Evolutionary conservation across 257 asterid species (phyloP).

Genomic region (Jasminum sambac): DNA sequence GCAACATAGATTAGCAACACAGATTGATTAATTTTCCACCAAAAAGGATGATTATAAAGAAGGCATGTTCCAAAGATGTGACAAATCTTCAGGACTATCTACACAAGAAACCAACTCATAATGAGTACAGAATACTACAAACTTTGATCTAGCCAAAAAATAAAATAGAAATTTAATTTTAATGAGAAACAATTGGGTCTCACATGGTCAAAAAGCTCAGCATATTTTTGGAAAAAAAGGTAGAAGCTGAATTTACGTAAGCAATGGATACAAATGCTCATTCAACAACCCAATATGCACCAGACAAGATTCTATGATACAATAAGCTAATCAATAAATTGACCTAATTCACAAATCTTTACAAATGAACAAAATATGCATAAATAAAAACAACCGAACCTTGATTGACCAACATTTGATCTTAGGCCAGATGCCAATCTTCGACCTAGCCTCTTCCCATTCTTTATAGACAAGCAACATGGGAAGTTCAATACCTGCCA

Average conservation of each 20-base stretch:
- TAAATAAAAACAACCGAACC: neutral
- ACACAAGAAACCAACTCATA: neutral
- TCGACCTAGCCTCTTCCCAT: neutral
- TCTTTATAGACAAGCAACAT: neutral
- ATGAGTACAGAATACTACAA: neutral
- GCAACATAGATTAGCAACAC: conserved; percentile 1
- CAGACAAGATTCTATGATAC: neutral
- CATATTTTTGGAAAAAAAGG: neutral
- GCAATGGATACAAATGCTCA: conserved; percentile 6
- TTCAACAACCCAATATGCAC: conserved; percentile 1
- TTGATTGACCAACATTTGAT: neutral
- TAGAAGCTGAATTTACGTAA: neutral
- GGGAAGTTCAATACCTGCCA: conserved; percentile 11
- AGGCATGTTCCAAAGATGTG: neutral
- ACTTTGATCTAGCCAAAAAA: too few relatives aligned
- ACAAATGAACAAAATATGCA: conserved; percentile 4
- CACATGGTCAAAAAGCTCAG: neutral
- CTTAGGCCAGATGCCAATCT: neutral
- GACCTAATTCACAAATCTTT: neutral
- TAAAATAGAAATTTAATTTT: neutral
- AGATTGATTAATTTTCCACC: neutral
- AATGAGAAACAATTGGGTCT: neutral
- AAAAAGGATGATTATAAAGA: neutral
- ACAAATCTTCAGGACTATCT: neutral
- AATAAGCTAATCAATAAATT: neutral